Conservation (phyloP, 2,329 filamentous ascomycete species). For the Fusarium compactum region DNA sequence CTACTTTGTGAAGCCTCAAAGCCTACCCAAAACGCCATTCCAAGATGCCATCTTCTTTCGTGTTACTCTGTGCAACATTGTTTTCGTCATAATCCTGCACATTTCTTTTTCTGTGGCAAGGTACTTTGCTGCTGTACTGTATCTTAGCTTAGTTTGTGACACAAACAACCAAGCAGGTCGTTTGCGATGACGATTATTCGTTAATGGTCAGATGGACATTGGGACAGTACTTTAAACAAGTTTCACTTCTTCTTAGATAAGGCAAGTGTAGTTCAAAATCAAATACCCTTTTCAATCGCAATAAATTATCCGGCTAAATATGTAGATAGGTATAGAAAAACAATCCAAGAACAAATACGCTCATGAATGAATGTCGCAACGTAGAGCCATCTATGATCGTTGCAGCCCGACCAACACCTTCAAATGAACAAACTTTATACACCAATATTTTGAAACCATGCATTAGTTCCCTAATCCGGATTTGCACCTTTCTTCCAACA, state of each 20-base stretch:
- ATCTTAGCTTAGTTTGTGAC: neutral
- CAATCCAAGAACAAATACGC: neutral
- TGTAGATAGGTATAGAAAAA: neutral
- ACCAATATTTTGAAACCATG: neutral
- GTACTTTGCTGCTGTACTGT: too few relatives aligned
- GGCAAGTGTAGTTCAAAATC: neutral
- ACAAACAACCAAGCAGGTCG: neutral
- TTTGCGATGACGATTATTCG: neutral
- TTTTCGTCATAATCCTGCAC: slow-evolving; percentile 1
- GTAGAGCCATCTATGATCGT: neutral
- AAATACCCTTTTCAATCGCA: neutral
- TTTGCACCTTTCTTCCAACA: neutral
- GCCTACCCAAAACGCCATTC: neutral
- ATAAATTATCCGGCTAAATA: neutral
- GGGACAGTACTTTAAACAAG: too few relatives aligned
- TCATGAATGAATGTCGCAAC: slow-evolving; percentile 4
- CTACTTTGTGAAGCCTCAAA: neutral
- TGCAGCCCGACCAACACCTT: too few relatives aligned
- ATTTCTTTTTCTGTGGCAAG: neutral
- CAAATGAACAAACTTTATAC: neutral
- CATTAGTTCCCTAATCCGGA: neutral
- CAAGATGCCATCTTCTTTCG: neutral
- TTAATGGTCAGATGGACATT: neutral
- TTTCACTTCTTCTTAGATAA: too few relatives aligned
- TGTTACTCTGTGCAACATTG: neutral